Conservation (phyloP, 441 rosid species). For the Gossypium laxum region DNA sequence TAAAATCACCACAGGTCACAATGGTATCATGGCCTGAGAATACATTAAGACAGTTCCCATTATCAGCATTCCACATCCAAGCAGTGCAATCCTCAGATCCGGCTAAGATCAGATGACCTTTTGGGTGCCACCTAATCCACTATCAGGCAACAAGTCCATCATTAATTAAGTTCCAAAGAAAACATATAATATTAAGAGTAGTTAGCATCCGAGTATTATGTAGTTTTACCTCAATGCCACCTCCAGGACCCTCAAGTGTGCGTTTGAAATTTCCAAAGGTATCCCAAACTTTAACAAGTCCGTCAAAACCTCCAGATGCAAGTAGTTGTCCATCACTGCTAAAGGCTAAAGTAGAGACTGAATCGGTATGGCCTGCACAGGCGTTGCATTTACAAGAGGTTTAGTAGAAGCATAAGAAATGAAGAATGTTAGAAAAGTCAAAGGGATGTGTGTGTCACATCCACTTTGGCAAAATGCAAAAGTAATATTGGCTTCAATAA, state of each 20-base stretch:
- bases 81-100: slow-evolving; percentile 71
- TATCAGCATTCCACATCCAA: slow-evolving; percentile 96
- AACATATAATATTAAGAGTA: neutral
- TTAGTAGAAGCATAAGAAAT: slow-evolving; percentile 4
- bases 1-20: slow-evolving; percentile 85
- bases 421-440: neutral
- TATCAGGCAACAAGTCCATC: slow-evolving; percentile 20
- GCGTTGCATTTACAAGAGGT: slow-evolving; percentile 5
- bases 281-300: slow-evolving; percentile 58
- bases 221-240: slow-evolving; percentile 52
- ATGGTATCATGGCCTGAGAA: slow-evolving; percentile 62
- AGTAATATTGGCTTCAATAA: neutral
- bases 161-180: neutral
- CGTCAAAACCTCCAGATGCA: slow-evolving; percentile 74
- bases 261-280: slow-evolving; percentile 37
- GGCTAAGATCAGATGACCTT: slow-evolving; percentile 66
- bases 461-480: neutral
- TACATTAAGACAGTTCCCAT: slow-evolving; percentile 47
- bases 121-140: slow-evolving; percentile 96
- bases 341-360: slow-evolving; percentile 62
- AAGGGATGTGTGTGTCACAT: too few relatives aligned
- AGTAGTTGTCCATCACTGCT: slow-evolving; percentile 61
- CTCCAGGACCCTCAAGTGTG: slow-evolving; percentile 52
- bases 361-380: slow-evolving; percentile 64
- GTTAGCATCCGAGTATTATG: neutral